Evolutionary conservation across 2,329 filamentous ascomycete genomes (phyloP), one percentile per base, ranked within the genome.

Genomic region (Phaeosphaeria sp.): DNA sequence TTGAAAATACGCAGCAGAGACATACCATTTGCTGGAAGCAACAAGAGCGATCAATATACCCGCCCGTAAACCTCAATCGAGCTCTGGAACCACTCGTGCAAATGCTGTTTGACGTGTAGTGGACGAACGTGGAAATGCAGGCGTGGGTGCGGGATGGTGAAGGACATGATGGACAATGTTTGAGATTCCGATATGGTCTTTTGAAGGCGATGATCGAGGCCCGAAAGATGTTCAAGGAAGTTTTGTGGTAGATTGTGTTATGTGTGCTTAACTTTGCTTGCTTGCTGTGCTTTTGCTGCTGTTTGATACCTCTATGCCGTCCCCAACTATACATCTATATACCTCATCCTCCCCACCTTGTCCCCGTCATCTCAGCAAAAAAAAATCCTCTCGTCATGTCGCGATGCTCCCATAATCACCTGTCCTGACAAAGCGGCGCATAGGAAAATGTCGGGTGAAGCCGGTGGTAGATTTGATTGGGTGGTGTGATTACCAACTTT

Each of bases 61-160:
- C 33, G n/a, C 23, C 30, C 48, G 23, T 50, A 50, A 3, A 50
- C 48, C 20, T 50, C 48, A n/a, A 50, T 41, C 11, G 39, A 41
- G n/a, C 39, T 41, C 30, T 41, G 13, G 21, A 50, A 41, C 48
- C 48, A 50, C 20, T 36, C 22, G 15, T 41, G 48, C 20, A 50
- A 6, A 23, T 50, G 48, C 30, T n/a, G 30, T 18, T 50, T 50
- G 7, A 41, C 20, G 20, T 42, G 48, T 18, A 50, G 11, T 9
- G 36, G 30, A 5, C 30, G 48, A 18, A 50, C 18, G 48, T 50
- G 48, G 33, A 50, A 50, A 3, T 50, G 46, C 1, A 48, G 15
- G 11, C 30, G 30, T 36, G 30, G 30, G 30, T 36, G 30, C 13
- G 30, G 5, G 30, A 36, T 36, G 30, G 30, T 36, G 30, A 36